Base-by-base conservation (phyloP, 768 basidiomycete species). In the Mycena venus region DNA sequence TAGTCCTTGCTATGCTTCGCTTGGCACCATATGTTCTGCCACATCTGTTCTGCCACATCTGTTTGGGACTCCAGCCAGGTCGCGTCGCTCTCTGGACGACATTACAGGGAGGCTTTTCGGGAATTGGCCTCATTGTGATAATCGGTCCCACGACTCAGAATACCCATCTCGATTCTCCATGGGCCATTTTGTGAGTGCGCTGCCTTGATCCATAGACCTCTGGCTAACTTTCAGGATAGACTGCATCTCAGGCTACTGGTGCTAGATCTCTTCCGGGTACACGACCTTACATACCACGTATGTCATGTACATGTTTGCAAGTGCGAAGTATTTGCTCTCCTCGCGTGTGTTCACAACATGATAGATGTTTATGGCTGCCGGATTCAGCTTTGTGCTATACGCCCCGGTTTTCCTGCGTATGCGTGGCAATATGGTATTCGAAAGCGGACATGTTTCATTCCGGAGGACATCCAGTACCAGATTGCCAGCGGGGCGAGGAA, bases 31-130 rank as follows among this genome's bases (percentile, higher is more conserved):
- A n/a, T n/a, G n/a, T n/a, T n/a, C n/a, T n/a, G n/a, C n/a, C n/a
- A n/a, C 89, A 90, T 77, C 90, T 88, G 6, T 91, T 91, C 79
- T 84, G 82, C 72, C 80, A 89, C 34, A 82, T 91, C 2, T 89
- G 90, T 78, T 81, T 89, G 34, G 84, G 87, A 56, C 70, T 86
- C 68, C 79, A 84, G 68, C 74, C 84, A 23, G 78, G 81, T 49
- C 77, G 78, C n/a, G 80, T 83, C 63, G 80, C 83, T 21, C 74
- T 88, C 49, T 83, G 82, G 75, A 70, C 81, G 3, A 85, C 85
- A 5, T 76, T 91, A 25, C 65, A 87, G 23, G 82, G 79, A 32
- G 86, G 85, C 1, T 91, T 90, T 90, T 83, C 81, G 17, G 72
- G 84, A 12, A 84, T 89, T 31, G 84, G 79, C 12, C 73, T 84